Conservation (phyloP, 2,329 filamentous ascomycete genomes). For the Simplicillium sp. region DNA sequence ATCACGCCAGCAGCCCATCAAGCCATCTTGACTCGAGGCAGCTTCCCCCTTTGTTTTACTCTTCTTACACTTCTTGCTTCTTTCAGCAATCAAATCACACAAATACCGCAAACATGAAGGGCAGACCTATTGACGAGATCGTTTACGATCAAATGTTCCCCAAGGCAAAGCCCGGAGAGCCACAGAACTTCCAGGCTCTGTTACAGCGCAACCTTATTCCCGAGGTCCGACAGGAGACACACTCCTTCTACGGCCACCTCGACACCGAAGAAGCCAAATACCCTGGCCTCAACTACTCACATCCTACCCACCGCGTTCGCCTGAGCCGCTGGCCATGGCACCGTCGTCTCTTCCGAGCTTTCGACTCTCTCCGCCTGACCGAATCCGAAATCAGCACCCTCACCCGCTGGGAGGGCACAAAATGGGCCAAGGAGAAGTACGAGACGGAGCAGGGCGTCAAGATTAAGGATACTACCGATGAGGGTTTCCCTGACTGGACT, state of each 20-base stretch:
- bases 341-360: slow-evolving; percentile 64
- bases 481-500: slow-evolving; percentile 56
- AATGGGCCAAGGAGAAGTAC: slow-evolving; percentile 73
- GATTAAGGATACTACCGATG: slow-evolving; percentile 63
- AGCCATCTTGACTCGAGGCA: not conserved
- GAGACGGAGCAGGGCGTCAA: slow-evolving; percentile 63
- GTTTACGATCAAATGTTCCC: slow-evolving; percentile 69
- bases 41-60: not conserved
- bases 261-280: slow-evolving; percentile 75
- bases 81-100: not conserved
- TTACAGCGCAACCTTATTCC: slow-evolving; percentile 63
- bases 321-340: slow-evolving; percentile 71
- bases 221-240: slow-evolving; percentile 71
- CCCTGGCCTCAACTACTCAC: slow-evolving; percentile 69
- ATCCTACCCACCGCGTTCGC: slow-evolving; percentile 65
- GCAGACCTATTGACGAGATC: slow-evolving; percentile 59
- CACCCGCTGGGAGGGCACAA: slow-evolving; percentile 76
- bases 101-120: slow-evolving; percentile 50
- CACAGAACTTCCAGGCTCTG: slow-evolving; percentile 60
- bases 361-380: slow-evolving; percentile 61
- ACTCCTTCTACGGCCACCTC: slow-evolving; percentile 70
- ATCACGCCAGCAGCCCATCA: not conserved
- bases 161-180: slow-evolving; percentile 56
- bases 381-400: slow-evolving; percentile 59
- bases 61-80: not conserved